Evolutionary conservation across 1,284 basidiomycete species (phyloP), one percentile per base, ranked within the genome.

Genomic region (Apiotrichum gamsii): DNA sequence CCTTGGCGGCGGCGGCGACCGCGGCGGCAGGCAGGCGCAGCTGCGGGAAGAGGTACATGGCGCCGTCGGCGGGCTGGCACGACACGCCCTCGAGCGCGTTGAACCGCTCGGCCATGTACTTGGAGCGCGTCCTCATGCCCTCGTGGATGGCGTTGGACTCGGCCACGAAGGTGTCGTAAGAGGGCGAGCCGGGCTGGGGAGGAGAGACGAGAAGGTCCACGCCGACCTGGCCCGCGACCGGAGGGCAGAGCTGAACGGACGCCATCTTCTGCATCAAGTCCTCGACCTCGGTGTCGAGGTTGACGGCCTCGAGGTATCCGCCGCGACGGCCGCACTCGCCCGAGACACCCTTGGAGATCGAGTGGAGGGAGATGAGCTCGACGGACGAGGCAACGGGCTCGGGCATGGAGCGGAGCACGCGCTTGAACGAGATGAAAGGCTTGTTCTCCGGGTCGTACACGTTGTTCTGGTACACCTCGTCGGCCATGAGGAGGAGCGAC

Each of bases 311-410:
- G 63, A 93, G 89, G 76, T 91, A 94, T 4, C 90, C 90, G 32
- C 90, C 90, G 37, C 90, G 80, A n/a, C 90, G 78, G 13, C 90
- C 90, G 69, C 90, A 94, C 73, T 94, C 90, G 56, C 90, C 90
- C 29, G 80, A 80, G 54, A 91, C 86, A 49, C 90, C 90, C 72
- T 94, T 94, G 50, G 85, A 88, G 65, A 90, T 89, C 44, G 85
- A 89, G 76, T 94, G 90, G 81, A 91, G 90, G 35, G 85, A 89
- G 39, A 93, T 77, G 64, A 94, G 82, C 30, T 85, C 81, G 52
- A 90, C 71, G 31, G 58, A 57, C 28, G 59, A 54, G 16, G 57
- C 40, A 10, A 59, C n/a, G 20, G 41, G 42, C 49, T 75, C 77
- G 38, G 80, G 85, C 51, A 76, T 69, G 54, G 45, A 83, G 72